Evolutionary conservation across 352 stramenopile genomes (phyloP).

Genomic region (Phytophthora cryptogea): DNA sequence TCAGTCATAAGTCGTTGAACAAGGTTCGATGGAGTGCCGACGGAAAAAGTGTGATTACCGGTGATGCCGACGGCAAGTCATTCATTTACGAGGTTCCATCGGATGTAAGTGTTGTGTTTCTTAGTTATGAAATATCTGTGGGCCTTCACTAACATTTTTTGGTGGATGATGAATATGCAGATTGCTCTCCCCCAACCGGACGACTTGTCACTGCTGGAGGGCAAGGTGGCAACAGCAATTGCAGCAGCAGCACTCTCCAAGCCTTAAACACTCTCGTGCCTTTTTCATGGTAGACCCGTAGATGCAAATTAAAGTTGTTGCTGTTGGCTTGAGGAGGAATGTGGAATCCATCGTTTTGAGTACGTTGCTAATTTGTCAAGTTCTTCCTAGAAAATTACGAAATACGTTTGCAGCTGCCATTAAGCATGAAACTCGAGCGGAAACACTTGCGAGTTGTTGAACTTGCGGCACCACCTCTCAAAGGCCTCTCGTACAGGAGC

Average conservation of each 20-base stretch:
- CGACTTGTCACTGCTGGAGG: slow-evolving; percentile 62
- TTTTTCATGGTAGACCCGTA: slow-evolving; percentile 24
- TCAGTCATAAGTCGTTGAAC: slow-evolving; percentile 79
- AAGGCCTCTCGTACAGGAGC: slow-evolving; percentile 57
- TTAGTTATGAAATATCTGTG: not conserved
- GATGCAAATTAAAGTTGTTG: slow-evolving; percentile 9
- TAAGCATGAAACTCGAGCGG: slow-evolving; percentile 35
- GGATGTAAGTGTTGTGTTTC: slow-evolving; percentile 57
- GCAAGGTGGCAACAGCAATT: slow-evolving; percentile 63
- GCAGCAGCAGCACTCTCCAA: slow-evolving; percentile 49
- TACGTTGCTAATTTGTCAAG: slow-evolving; percentile 4
- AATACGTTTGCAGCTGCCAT: slow-evolving; percentile 9
- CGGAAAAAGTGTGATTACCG: slow-evolving; percentile 79
- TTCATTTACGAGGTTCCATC: slow-evolving; percentile 82
- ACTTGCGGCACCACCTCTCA: slow-evolving; percentile 53
- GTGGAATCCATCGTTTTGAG: slow-evolving; percentile 25
- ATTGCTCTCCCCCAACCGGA: slow-evolving; percentile 69
- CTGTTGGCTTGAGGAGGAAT: slow-evolving; percentile 27
- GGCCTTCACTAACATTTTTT: slow-evolving; percentile 10
- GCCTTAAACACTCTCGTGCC: slow-evolving; percentile 31
- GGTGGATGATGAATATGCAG: slow-evolving; percentile 29
- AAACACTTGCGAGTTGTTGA: slow-evolving; percentile 51
- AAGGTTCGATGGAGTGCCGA: slow-evolving; percentile 84
- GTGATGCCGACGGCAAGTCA: slow-evolving; percentile 74
- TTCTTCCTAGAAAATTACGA: not conserved